A percentile compares a stretch with the other conserved stretches of the same genome.
phyloP scores from a whole-genome alignment of 1,284 basidiomycete genomes.

The Cutaneotrichosporon sp. region DNA sequence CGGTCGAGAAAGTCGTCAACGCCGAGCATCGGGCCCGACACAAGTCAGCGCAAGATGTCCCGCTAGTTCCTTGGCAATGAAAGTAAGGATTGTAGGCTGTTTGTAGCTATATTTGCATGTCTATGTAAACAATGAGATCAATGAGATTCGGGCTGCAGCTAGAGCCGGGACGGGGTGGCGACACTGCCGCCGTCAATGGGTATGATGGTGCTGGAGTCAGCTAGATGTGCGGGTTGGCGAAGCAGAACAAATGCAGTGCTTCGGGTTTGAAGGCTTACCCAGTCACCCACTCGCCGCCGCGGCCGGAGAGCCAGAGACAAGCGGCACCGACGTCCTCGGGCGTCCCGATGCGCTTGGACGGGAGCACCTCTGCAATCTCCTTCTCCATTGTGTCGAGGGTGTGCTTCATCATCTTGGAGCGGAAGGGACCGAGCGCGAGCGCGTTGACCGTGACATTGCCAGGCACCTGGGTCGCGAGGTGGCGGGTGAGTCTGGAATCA shows the following conservation, averaged over 20 bases:
- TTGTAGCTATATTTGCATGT: conserved; percentile 1
- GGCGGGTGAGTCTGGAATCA: conserved; percentile 55
- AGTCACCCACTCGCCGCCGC: conserved; percentile 60
- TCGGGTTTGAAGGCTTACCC: conserved; percentile 49
- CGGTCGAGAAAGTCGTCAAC: background rate
- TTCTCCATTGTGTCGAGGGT: conserved; percentile 56
- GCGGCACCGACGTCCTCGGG: conserved; percentile 63
- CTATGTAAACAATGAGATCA: too few relatives aligned
- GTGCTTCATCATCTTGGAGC: conserved; percentile 56
- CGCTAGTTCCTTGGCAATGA: too few relatives aligned
- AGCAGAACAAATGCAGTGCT: too few relatives aligned
- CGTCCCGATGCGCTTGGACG: conserved; percentile 57
- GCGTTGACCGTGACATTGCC: conserved; percentile 64
- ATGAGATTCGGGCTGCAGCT: too few relatives aligned
- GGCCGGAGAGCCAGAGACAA: conserved; percentile 59
- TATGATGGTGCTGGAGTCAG: conserved; percentile 52
- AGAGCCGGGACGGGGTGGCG: conserved; percentile 24
- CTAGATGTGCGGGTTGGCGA: too few relatives aligned
- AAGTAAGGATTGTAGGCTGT: background rate
- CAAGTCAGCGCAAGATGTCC: too few relatives aligned
- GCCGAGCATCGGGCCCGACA: background rate
- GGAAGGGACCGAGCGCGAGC: conserved; percentile 59
- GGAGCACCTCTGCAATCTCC: conserved; percentile 52
- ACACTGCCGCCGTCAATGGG: conserved; percentile 58
- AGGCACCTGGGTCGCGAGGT: conserved; percentile 60